Base-by-base conservation (phyloP, 1,284 basidiomycete genomes). In the Malassezia equina region DNA sequence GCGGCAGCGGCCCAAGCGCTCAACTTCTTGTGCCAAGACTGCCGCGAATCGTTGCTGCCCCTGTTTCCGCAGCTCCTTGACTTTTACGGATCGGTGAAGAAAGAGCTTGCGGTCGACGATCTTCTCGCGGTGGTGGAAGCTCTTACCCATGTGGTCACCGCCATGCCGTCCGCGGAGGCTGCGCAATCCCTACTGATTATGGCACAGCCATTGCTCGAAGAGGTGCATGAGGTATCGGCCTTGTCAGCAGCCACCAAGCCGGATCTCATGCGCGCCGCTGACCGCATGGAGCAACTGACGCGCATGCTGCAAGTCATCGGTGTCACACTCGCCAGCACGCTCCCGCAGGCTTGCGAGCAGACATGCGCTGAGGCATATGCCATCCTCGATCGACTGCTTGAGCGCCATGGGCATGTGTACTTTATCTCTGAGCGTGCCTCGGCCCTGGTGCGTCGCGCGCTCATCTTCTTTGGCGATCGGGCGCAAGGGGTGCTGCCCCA, bases 11-110 rank as follows among this genome's bases (percentile, higher is more conserved):
- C 91, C 1, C 90, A 95, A 71, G 91, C 94, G 3, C 81, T 99
- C 78, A 93, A 90, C 75, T 96, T 88, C 76, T 80, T 99, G 58
- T 98, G 94, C 77, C 87, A 94, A 75, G 94, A 99, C 76, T 98
- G 94, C 78, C 59, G 61, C 41, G 64, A 88, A 82, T 91, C 96
- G 76, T 81, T 99, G 27, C 83, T 90, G 19, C 84, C 91, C 15
- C 94, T 88, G 77, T 78, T 98, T 28, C 86, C 90, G 0, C 90
- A 91, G 55, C 80, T 99, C 2, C 88, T 95, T 75, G 81, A 84
- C 0, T 99, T 98, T 78, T 79, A 94, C 53, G 81, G 80, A 32
- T 83, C 84, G 0, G 83, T 86, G 23, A 88, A 87, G 43, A 71
- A 76, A 32, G 88, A 86, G 71, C 79, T 99, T 34, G 78, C 80